Base-by-base conservation (phyloP, 768 basidiomycete genomes). In the Mycena galericulata region DNA sequence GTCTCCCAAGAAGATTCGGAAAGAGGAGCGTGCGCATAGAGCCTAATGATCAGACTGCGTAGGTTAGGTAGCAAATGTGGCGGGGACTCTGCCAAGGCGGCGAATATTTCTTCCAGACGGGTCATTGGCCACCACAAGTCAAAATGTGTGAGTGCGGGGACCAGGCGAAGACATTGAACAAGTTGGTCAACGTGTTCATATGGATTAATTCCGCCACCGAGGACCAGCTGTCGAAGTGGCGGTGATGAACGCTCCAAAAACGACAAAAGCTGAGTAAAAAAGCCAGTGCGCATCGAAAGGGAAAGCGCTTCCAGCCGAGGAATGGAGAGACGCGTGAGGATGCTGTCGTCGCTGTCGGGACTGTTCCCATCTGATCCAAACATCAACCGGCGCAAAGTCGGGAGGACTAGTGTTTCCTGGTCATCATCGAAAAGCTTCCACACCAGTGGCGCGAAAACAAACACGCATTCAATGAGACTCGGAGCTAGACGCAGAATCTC, bases 201-300 rank as follows among this genome's bases (percentile, higher is more conserved):
- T 6, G 12, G 6, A 4, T 12, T n/a, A n/a, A n/a, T n/a, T n/a
- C n/a, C n/a, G n/a, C n/a, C 29, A 15, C 27, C 32, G 24, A 46
- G 22, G 6, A 22, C 9, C 22, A 53, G 32, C 20, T 29, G n/a
- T 29, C 22, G 34, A n/a, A 62, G 49, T 18, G 60, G 49, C 1
- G 60, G 60, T 1, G 47, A 50, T 3, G 60, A 62, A 20, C 49
- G 47, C 38, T 51, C 4, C 49, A 62, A 43, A 26, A 62, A 51
- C 11, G 2, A 4, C 6, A 30, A 1, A 15, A 62, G 24, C 8
- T 41, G 26, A 18, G 2, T 1, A 11, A 5, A 3, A 2, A 1
- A 0, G 26, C 45, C 22, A 27, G 0, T 4, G 30, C 0, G 1
- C 12, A 59, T 5, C 6, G 49, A 26, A 12, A 41, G 1, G 49